phyloP scores from a whole-genome alignment of 495 filamentous ascomycete species.

The Aspergillus sclerotioniger region DNA sequence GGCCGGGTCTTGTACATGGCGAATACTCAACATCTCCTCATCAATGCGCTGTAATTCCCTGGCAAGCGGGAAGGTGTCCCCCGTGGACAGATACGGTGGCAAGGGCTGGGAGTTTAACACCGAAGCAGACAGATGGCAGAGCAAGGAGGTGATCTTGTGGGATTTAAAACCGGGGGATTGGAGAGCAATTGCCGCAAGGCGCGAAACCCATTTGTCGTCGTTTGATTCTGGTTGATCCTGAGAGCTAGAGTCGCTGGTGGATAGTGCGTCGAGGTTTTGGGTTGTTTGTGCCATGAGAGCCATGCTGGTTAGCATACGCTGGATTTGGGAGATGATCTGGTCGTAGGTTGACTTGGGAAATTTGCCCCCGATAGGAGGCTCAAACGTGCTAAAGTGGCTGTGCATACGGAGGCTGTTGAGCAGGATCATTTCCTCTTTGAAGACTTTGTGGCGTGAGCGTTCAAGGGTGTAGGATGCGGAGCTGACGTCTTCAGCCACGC shows the following conservation, averaged over 20 bases:
- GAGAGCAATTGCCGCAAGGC: conserved; percentile 31
- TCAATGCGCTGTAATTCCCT: conserved; percentile 50
- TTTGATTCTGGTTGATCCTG: conserved; percentile 7
- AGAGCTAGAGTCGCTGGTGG: conserved; percentile 13
- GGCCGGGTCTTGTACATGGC: conserved; percentile 66
- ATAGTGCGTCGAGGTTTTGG: conserved; percentile 25
- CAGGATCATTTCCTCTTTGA: conserved; percentile 36
- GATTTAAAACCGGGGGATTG: conserved; percentile 52
- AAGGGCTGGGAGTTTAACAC: conserved; percentile 49
- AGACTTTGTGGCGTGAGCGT: conserved; percentile 25
- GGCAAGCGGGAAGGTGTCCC: conserved; percentile 55
- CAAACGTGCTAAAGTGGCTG: conserved; percentile 35
- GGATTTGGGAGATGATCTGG: conserved; percentile 32
- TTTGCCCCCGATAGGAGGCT: conserved; percentile 37
- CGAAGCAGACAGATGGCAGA: conserved; percentile 66
- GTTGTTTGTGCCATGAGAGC: conserved; percentile 59
- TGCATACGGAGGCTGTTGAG: conserved; percentile 31
- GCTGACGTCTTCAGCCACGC: conserved; percentile 39
- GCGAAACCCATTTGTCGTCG: conserved; percentile 25
- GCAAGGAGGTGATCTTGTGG: conserved; percentile 57
- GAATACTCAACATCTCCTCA: conserved; percentile 56
- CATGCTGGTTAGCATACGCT: conserved; percentile 60
- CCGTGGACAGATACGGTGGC: conserved; percentile 57
- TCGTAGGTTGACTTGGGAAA: conserved; percentile 36
- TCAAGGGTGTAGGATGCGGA: conserved; percentile 24